These are phyloP conservation scores for Neurospora terricola DNA, from an alignment of 495 filamentous ascomycete genomes.

Conservation along the genomic window DNA sequence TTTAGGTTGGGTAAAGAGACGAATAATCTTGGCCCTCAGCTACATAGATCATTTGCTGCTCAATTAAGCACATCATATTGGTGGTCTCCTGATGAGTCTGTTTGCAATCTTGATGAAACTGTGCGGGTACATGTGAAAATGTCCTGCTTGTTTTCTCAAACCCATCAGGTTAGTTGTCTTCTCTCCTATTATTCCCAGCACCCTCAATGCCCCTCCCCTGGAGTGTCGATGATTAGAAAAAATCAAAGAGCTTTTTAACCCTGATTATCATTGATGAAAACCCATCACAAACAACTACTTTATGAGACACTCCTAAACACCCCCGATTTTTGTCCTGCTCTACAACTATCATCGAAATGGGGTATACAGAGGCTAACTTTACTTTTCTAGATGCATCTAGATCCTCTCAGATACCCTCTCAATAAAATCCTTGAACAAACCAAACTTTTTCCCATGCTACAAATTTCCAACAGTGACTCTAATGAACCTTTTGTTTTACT, in stretches of 20 bases:
- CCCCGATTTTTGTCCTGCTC: conserved; percentile 6
- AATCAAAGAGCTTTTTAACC: conserved; percentile 49
- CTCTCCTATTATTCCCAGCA: not conserved
- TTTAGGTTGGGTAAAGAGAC: conserved; percentile 27
- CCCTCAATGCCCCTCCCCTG: not conserved
- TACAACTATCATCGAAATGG: conserved; percentile 7
- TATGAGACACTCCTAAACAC: conserved; percentile 35
- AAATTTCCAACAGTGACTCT: not conserved
- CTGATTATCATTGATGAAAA: conserved; percentile 38
- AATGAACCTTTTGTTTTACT: not conserved
- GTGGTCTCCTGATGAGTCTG: conserved; percentile 12
- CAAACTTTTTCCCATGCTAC: conserved; percentile 1
- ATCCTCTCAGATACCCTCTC: not conserved
- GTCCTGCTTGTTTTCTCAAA: not conserved
- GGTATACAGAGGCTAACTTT: conserved; percentile 24
- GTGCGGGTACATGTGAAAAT: not conserved
- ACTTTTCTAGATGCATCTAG: not conserved
- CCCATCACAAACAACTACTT: conserved; percentile 30
- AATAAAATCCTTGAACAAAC: not conserved
- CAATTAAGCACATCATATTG: conserved; percentile 31
- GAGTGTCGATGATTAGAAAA: conserved; percentile 42
- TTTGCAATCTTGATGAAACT: conserved; percentile 1
- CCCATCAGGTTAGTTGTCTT: conserved; percentile 35
- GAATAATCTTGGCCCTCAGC: conserved; percentile 23
- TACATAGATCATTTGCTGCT: conserved; percentile 37